Evolutionary conservation across 768 basidiomycete genomes (phyloP).

Genomic region (Pisolithus marmoratus): DNA sequence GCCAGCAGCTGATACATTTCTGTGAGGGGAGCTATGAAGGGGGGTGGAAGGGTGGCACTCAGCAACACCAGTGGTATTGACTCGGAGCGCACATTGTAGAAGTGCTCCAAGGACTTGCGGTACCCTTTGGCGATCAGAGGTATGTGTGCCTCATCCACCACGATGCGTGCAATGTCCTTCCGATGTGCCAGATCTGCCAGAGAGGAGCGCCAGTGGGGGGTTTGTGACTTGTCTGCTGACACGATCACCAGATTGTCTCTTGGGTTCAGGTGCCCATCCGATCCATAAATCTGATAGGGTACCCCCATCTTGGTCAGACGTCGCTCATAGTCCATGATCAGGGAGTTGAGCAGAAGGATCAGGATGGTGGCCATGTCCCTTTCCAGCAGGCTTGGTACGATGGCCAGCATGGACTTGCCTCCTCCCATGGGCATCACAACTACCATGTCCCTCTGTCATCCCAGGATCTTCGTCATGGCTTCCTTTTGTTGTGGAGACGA

Average conservation of each 20-base stretch:
- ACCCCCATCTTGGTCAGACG: conserved; percentile 9
- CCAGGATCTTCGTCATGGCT: conserved; percentile 8
- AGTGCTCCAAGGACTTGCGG: too few relatives aligned
- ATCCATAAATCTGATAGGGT: conserved; percentile 7
- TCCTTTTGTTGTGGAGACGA: conserved; percentile 8
- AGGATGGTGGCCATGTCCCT: conserved; percentile 8
- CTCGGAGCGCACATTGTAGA: too few relatives aligned
- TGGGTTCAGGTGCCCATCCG: neutral
- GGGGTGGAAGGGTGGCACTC: too few relatives aligned
- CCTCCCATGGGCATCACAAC: conserved; percentile 15
- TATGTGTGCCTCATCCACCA: conserved; percentile 14
- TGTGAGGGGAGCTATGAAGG: too few relatives aligned
- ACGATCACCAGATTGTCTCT: conserved; percentile 1
- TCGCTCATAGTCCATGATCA: conserved; percentile 20
- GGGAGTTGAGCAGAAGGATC: conserved; percentile 14
- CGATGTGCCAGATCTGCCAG: neutral
- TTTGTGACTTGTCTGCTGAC: conserved; percentile 5
- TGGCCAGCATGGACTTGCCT: conserved; percentile 21
- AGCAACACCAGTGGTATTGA: too few relatives aligned
- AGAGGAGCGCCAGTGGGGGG: neutral
- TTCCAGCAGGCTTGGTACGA: conserved; percentile 17
- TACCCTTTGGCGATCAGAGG: neutral
- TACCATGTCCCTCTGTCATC: conserved; percentile 19
- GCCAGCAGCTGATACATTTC: too few relatives aligned
- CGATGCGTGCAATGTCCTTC: neutral